Evolutionary conservation across 768 basidiomycete species (phyloP).

Genomic region (Kwoniella sp.): DNA sequence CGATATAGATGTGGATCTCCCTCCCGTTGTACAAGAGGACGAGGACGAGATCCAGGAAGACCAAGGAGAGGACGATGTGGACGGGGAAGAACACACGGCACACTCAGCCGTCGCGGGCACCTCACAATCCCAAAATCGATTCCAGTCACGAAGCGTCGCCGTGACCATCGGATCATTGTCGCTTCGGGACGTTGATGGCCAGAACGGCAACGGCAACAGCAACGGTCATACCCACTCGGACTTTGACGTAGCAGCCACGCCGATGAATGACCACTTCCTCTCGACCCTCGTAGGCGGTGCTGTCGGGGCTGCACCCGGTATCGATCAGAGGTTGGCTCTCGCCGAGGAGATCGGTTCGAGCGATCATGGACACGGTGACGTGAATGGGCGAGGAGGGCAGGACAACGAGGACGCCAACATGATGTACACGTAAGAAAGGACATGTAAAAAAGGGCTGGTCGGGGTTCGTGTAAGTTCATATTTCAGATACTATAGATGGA

Average conservation of each 20-base stretch:
- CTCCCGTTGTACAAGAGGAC: conserved; percentile 9
- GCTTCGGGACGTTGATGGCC: background rate
- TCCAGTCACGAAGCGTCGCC: background rate
- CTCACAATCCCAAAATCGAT: background rate
- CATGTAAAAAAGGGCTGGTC: too few relatives aligned
- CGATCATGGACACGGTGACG: background rate
- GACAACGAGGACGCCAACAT: too few relatives aligned
- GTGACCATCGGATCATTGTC: background rate
- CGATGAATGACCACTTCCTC: conserved; percentile 57
- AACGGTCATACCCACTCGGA: conserved; percentile 1
- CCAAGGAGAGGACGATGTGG: conserved; percentile 15
- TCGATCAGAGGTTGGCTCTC: conserved; percentile 32
- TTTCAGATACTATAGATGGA: too few relatives aligned
- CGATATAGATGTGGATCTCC: conserved; percentile 7
- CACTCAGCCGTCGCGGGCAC: too few relatives aligned
- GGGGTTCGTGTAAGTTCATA: too few relatives aligned
- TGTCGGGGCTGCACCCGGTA: conserved; percentile 33
- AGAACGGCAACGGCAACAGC: background rate
- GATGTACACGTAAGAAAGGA: too few relatives aligned
- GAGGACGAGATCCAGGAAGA: conserved; percentile 1
- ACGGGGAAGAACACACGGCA: conserved; percentile 6
- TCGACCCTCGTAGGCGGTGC: conserved; percentile 45
- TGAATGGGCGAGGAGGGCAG: background rate
- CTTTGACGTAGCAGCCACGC: conserved; percentile 50
- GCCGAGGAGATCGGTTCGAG: conserved; percentile 20